Percentiles rank a stretch among this genome's conserved stretches.
These are phyloP conservation scores for Exophiala oligosperma DNA, from an alignment of 2,329 filamentous ascomycete genomes.

Conservation along the genomic window DNA sequence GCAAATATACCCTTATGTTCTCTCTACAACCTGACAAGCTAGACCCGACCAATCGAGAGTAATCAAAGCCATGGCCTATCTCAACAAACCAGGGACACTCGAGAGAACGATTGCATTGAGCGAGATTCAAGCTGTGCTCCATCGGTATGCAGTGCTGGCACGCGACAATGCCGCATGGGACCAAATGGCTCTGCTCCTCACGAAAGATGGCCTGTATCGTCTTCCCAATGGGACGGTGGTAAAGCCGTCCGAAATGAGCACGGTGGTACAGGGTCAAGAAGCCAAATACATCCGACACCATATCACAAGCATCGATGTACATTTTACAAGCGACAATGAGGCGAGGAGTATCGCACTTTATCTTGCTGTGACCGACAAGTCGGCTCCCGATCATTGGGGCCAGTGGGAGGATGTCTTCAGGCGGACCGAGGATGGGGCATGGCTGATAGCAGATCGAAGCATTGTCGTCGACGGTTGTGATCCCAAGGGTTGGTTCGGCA, in stretches of 20 bases:
- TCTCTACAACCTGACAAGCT: too few species aligned
- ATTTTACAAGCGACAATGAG: background rate
- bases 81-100: too few species aligned
- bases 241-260: background rate
- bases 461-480: constrained; percentile 5
- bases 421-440: background rate
- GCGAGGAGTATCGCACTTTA: background rate
- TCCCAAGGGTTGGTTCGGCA: constrained; percentile 6
- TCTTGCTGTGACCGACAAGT: background rate
- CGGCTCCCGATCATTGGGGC: constrained; percentile 10
- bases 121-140: constrained; percentile 5
- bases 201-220: background rate
- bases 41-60: too few species aligned
- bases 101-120: too few species aligned
- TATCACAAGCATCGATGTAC: constrained; percentile 9
- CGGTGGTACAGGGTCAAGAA: constrained; percentile 1
- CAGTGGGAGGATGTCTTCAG: constrained; percentile 9
- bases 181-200: background rate
- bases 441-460: constrained; percentile 2
- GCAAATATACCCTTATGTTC: too few species aligned
- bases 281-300: constrained; percentile 11
- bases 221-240: constrained; percentile 6
- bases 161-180: background rate
- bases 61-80: too few species aligned
- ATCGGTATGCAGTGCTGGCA: constrained; percentile 9